Conservation (phyloP, 2,329 filamentous ascomycete genomes). For the Dothideomycetidae sp. region DNA sequence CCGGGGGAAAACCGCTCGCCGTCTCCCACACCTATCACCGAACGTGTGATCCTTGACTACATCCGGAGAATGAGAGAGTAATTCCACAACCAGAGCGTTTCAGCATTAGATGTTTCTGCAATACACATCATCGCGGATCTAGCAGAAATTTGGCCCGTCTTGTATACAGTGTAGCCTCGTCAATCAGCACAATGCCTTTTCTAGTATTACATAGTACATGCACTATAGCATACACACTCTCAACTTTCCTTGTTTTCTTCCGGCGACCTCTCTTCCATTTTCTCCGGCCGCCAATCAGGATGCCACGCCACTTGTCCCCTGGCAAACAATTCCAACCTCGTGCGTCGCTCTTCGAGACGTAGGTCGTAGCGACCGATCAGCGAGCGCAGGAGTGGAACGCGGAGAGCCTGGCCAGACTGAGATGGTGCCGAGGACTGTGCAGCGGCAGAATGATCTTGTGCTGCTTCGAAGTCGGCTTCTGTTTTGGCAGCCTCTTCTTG, state of each 20-base stretch:
- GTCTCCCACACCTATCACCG: too few relatives aligned
- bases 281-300: not conserved
- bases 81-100: too few relatives aligned
- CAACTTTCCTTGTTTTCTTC: conserved; percentile 1
- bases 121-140: too few relatives aligned
- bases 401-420: not conserved
- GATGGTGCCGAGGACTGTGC: not conserved
- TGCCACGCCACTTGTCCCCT: conserved; percentile 3
- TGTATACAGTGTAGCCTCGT: too few relatives aligned
- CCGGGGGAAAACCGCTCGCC: too few relatives aligned
- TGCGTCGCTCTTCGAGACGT: conserved; percentile 14
- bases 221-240: too few relatives aligned
- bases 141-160: too few relatives aligned
- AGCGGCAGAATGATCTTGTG: not conserved
- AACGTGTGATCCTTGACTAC: too few relatives aligned
- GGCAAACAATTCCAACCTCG: conserved; percentile 13
- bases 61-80: too few relatives aligned
- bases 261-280: conserved; percentile 1
- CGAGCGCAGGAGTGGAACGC: conserved; percentile 12
- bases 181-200: too few relatives aligned
- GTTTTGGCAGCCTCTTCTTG: not conserved
- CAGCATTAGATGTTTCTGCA: too few relatives aligned
- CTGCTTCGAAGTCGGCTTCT: not conserved
- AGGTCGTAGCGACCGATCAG: conserved; percentile 20
- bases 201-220: too few relatives aligned